Percentiles rank a stretch among this genome's conserved stretches.
phyloP scores from a whole-genome alignment of 2,329 filamentous ascomycete species.

The Botrytis fragariae region DNA sequence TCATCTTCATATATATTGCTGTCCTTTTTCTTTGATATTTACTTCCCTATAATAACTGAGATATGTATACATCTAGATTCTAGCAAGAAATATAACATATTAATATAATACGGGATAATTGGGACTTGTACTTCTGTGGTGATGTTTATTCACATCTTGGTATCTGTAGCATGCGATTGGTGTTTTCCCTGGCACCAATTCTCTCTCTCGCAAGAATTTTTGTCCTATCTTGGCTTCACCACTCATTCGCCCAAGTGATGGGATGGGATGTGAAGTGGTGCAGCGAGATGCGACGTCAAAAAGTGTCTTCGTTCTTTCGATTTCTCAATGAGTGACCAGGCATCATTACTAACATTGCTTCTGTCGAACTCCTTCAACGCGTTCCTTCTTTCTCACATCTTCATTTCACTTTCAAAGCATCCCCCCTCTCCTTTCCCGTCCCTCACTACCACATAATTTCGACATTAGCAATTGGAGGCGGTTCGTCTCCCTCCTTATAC shows the following conservation, averaged over 20 bases:
- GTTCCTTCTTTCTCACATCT: not conserved
- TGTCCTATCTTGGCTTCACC: not conserved
- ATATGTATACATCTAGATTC: no score
- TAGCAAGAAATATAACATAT: not conserved
- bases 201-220: not conserved
- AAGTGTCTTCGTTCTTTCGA: not conserved
- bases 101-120: not conserved
- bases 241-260: not conserved
- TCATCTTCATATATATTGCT: no score
- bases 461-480: constrained; percentile 43
- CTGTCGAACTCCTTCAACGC: not conserved
- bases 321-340: not conserved
- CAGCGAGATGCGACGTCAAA: not conserved
- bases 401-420: not conserved
- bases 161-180: not conserved
- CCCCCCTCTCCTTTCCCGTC: not conserved
- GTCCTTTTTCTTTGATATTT: no score
- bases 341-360: not conserved
- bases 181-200: not conserved
- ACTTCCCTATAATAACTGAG: no score
- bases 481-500: constrained; percentile 40
- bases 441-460: constrained; percentile 48
- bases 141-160: not conserved
- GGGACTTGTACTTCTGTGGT: not conserved
- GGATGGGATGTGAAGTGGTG: not conserved